Evolutionary conservation across 106 monocot genomes (phyloP).

Genomic region (Dendrobium catenatum): DNA sequence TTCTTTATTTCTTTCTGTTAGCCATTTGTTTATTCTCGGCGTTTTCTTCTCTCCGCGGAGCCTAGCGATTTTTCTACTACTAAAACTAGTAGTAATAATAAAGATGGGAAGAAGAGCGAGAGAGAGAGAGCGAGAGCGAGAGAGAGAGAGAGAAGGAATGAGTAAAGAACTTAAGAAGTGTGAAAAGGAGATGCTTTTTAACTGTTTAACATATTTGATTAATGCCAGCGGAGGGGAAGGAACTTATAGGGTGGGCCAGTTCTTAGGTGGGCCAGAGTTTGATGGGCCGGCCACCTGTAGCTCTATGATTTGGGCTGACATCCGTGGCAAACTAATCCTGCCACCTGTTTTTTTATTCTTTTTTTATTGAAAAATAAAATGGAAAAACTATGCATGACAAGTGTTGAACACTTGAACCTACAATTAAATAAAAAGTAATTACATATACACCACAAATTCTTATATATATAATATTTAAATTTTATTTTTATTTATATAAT

Average conservation of each 20-base stretch:
- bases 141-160: neutral
- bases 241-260: neutral
- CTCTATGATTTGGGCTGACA: neutral
- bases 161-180: too few species aligned
- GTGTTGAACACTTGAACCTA: too few species aligned
- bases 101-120: neutral
- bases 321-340: neutral
- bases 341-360: neutral
- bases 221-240: neutral
- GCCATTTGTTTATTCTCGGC: neutral
- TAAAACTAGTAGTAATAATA: neutral
- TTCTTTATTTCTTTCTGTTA: neutral
- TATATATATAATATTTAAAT: too few species aligned
- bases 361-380: too few species aligned
- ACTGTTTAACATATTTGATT: neutral
- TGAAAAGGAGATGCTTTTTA: too few species aligned
- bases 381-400: neutral
- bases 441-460: too few species aligned
- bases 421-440: too few species aligned
- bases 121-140: neutral
- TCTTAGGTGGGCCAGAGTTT: neutral
- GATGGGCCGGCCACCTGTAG: neutral
- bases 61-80: neutral
- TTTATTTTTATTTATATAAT: too few species aligned
- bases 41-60: slow-evolving; percentile 3